Evolutionary conservation across 305 asterid genomes (phyloP), one percentile per base, ranked within the genome.

Genomic region (Fraxinus albicans): DNA sequence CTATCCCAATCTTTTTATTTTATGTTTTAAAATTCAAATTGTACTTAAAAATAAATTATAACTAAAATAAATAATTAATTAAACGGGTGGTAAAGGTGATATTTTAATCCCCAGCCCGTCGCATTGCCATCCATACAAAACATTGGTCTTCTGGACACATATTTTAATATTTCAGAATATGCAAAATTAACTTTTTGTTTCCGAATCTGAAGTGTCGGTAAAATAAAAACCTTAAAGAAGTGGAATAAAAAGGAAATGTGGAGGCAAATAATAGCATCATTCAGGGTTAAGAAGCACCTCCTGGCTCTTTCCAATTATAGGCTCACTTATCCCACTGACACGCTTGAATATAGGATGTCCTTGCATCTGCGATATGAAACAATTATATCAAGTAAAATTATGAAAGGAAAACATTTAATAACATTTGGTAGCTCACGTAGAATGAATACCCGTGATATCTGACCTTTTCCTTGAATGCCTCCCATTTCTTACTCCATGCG

Each of bases 401-500:
- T 58, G 73, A 35, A 7, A 29, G 21, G 63, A 36, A 69, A 67
- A 55, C 65, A 85, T 3, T 0, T 0, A 31, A 19, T 69, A 77
- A 79, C 27, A 53, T 36, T 25, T 29, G n/a, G 76, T n/a, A 79
- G 27, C 19, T 36, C 36, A 6, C 36, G 83, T 80, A 55, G 53
- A 77, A 38, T 44, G 55, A 76, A 73, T 79, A 72, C 73, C 65
- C 60, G 29, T 25, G 63, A 31, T 8, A 81, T 78, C 86, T 84
- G 76, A 96, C 99, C 96, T 91, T 96, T 77, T 88, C 90, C 90
- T 89, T 96, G 86, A 96, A 84, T 12, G 90, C 87, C 80, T 91
- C 95, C 97, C 97, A 93, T 83, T 92, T 96, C 90, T 92, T 94
- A 86, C 91, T 87, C 97, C 95, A 91, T 58, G 81, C 85, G 2